These are phyloP conservation scores for Cymbidium sinense DNA, from an alignment of 106 monocot species.

Conservation along the genomic window DNA sequence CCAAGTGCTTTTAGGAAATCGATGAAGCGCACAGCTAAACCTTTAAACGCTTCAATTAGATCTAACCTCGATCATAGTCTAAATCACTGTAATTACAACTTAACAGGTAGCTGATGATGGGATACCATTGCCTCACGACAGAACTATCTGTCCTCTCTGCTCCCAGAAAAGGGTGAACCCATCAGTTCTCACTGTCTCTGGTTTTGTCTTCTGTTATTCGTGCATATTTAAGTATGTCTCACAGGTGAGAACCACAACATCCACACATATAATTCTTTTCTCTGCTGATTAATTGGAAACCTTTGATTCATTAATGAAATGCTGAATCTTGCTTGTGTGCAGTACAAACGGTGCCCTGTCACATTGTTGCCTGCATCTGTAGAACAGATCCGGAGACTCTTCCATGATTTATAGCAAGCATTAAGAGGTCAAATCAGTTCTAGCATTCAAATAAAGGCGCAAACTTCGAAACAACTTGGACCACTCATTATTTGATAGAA, in stretches of 20 bases:
- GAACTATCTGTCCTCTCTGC: constrained; percentile 81
- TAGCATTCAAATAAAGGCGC: background rate
- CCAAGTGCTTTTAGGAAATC: background rate
- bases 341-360: constrained; percentile 90
- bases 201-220: constrained; percentile 89
- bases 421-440: background rate
- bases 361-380: constrained; percentile 67
- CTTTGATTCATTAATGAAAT: background rate
- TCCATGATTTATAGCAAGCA: constrained; percentile 67
- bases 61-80: background rate
- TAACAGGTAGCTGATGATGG: constrained; percentile 78
- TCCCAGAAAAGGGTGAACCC: constrained; percentile 80
- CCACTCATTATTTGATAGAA: background rate
- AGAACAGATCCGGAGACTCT: constrained; percentile 77
- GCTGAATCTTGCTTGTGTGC: constrained; percentile 1
- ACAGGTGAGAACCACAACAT: constrained; percentile 33
- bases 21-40: background rate
- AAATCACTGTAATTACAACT: background rate
- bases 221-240: constrained; percentile 87
- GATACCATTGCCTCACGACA: constrained; percentile 72
- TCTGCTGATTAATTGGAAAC: background rate
- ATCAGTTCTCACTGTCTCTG: constrained; percentile 72
- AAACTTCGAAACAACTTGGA: background rate
- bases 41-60: background rate
- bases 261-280: background rate